Evolutionary conservation across 257 asterid genomes (phyloP), one percentile per base, ranked within the genome.

Genomic region (Osmanthus fragrans): DNA sequence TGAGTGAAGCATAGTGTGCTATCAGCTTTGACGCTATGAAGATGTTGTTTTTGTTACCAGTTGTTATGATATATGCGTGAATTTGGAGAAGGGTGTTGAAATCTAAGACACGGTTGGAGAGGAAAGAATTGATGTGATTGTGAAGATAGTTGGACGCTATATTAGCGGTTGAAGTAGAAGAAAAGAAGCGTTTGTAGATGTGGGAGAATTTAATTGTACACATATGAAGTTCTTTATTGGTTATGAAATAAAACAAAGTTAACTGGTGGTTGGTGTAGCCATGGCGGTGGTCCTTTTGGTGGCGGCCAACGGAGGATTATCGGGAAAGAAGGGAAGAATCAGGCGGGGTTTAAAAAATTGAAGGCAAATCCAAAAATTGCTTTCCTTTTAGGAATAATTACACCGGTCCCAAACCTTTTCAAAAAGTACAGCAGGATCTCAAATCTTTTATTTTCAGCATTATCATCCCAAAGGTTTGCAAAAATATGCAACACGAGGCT

Each of bases 21-120:
- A 93, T 87, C 73, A 93, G 87, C 82, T 93, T 93, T 12, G 94
- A 84, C 25, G 94, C 90, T 32, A 91, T 68, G 86, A 88, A 91
- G 39, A 78, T 86, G 58, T 93, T 90, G 74, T 81, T 79, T 6
- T 82, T 72, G 30, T 90, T 85, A 1, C 93, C 96, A 1, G 90
- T 82, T 63, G 94, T 79, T 63, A 87, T 80, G 42, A 88, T 76
- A 81, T 78, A 77, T 45, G 92, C 91, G 45, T 91, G 97, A 33
- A 81, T 80, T 69, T 86, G 63, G 73, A 76, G 83, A 79, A 91
- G 89, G 60, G 82, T 51, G 72, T 45, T 80, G 32, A 73, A 78
- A 76, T 83, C 74, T 8, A 79, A 37, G 76, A 42, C 36, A 39
- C 80, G 81, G 37, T 47, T 83, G n/a, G 84, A 79, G 73, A 89